Evolutionary conservation across 805 yeast genomes (phyloP).

Genomic region (Wickerhamomyces rabaulensis): DNA sequence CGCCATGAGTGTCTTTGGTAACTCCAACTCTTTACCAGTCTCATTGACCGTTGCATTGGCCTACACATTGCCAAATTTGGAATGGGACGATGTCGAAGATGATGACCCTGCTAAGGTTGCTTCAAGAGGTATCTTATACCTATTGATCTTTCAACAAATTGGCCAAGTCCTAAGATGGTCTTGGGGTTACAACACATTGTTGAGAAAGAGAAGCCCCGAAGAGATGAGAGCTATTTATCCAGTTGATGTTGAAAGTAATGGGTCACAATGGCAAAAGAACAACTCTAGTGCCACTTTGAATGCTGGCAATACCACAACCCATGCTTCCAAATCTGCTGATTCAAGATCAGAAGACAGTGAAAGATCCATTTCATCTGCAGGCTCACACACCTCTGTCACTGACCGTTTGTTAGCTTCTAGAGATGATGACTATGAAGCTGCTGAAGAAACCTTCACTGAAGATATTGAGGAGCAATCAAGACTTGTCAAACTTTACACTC

Average conservation of each 20-base stretch:
- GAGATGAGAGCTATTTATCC: conserved; percentile 27
- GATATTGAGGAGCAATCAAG: background rate
- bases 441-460: background rate
- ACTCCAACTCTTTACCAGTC: conserved; percentile 91
- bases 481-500: background rate
- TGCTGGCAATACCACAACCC: background rate
- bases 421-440: background rate
- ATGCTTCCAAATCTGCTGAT: background rate
- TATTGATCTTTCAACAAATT: conserved; percentile 73
- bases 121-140: conserved; percentile 69
- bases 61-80: conserved; percentile 66
- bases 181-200: conserved; percentile 75
- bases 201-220: conserved; percentile 41
- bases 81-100: conserved; percentile 68
- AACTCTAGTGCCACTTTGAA: background rate
- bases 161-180: conserved; percentile 84
- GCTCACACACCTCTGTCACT: conserved; percentile 2
- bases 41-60: conserved; percentile 79
- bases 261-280: background rate
- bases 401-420: conserved; percentile 5
- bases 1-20: conserved; percentile 96
- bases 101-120: conserved; percentile 69
- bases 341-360: background rate
- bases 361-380: background rate
- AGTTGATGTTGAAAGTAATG: background rate